Evolutionary conservation across 2,329 filamentous ascomycete genomes (phyloP), one percentile per base, ranked within the genome.

Genomic region (Fusarium sp.): DNA sequence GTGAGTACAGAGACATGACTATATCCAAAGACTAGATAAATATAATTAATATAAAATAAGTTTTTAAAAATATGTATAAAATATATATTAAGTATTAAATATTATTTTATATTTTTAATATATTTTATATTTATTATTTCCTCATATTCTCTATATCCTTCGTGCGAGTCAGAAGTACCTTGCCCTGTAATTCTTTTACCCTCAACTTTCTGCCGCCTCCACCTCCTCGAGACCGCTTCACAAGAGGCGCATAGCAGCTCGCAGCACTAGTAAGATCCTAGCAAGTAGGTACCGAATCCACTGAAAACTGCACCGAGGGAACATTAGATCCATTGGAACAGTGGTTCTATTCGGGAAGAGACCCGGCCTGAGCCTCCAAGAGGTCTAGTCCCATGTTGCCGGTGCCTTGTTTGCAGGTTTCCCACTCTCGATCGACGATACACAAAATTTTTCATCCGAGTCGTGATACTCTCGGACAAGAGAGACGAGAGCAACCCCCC

Each of bases 211-310:
- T 23, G 38, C 38, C 38, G 16, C 40, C 40, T 25, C 18, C 40
- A n/a, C 11, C 38, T 40, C 36, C 6, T 13, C 40, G 40, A 44
- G 40, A 44, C 40, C 40, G 20, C 20, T 25, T 46, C 42, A 1
- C 18, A 23, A 42, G 18, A 42, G 40, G 16, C 16, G 38, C 20
- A 25, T 20, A 46, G 42, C 42, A 23, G 42, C 42, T 46, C 50
- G 27, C 34, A 56, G 18, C 23, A 42, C 51, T 36, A 40, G 34
- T 34, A 50, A 27, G 16, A 27, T 11, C 58, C 44, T 40, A 23
- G 50, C 31, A 54, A 51, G 23, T 62, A 65, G 42, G 42, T 46
- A 46, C 23, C 53, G 27, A 44, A 18, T 14, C 51, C 58, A 29
- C 33, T 53, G 33, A 56, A 54, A 31, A 46, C 44, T 23, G 58